Evolutionary conservation across 306 rosid species (phyloP).

Genomic region (Malus orientalis): DNA sequence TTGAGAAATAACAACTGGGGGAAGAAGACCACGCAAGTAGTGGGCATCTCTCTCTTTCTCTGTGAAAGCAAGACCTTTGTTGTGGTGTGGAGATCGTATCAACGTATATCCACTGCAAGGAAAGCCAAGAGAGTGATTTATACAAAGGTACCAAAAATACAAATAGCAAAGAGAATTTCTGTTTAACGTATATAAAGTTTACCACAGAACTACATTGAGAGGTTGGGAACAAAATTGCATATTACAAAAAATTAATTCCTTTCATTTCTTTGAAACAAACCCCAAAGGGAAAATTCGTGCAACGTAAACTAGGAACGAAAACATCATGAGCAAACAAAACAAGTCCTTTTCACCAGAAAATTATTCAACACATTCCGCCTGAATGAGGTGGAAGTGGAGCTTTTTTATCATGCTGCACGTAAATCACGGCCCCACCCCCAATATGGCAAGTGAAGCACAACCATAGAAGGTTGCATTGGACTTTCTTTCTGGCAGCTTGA

Average conservation of each 20-base stretch:
- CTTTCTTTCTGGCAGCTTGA: not conserved
- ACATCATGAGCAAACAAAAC: not conserved
- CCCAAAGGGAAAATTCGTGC: not conserved
- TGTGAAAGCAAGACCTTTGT: slow-evolving; percentile 92
- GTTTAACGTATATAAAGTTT: not conserved
- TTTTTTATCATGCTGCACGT: not conserved
- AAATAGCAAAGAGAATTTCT: not conserved
- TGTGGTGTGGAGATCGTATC: slow-evolving; percentile 86
- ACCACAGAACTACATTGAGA: not conserved
- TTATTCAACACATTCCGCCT: not conserved
- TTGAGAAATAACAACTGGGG: slow-evolving; percentile 65
- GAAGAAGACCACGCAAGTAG: slow-evolving; percentile 88
- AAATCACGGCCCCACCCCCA: not conserved
- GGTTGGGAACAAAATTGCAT: not conserved
- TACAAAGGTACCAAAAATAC: slow-evolving; percentile 1
- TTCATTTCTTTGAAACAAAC: not conserved
- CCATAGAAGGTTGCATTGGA: not conserved
- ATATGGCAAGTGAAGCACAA: not conserved
- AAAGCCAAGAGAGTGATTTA: slow-evolving; percentile 5
- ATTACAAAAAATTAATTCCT: not conserved
- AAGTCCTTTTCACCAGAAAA: not conserved
- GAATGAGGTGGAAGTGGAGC: not conserved
- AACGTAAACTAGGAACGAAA: not conserved
- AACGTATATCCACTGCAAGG: slow-evolving; percentile 64
- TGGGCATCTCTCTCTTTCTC: slow-evolving; percentile 92